Evolutionary conservation across 169 alveolate species (phyloP), one percentile per base, ranked within the genome.

Genomic region (Plasmodium relictum): DNA sequence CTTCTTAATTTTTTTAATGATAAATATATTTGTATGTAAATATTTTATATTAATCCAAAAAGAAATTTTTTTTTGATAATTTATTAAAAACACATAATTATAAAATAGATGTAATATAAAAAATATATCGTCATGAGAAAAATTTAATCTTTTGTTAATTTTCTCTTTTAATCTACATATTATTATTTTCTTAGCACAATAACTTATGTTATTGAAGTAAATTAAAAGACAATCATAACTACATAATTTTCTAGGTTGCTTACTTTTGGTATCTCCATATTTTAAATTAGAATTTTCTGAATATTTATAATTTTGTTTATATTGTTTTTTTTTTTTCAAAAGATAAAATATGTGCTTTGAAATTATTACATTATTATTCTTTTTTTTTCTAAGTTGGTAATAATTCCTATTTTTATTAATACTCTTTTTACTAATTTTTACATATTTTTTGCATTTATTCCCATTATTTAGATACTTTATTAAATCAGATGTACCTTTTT

Each of bases 21-120:
- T 24, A 14, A 45, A 44, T 24, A 78, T n/a, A 62, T 44, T 26
- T 62, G 9, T 65, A 65, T 65, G 61, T 20, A 78, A 6, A 22
- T 68, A 24, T 26, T 65, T 80, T 24, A 80, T 54, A 31, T 80
- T 80, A 14, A 52, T 18, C 90, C 90, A 80, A 52, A 80, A 80
- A 31, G 85, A 80, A 6, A 80, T 20, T 58, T 45, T 26, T 31
- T 31, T 80, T 41, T 45, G 31, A 61, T 18, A 50, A 58, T 68
- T 80, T 16, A 80, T 18, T 9, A 80, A 39, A 59, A 50, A 80
- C 24, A 22, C 90, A 52, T 80, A 68, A 4, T 80, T 42, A 50
- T 54, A 26, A 9, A 37, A 12, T 6, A 80, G 14, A 3, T 52
- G 52, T 63, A 80, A 18, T 1, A 80, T 44, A 20, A 68, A 72